Evolutionary conservation across 257 asterid genomes (phyloP).

Genomic region (Solanum verrucosum): DNA sequence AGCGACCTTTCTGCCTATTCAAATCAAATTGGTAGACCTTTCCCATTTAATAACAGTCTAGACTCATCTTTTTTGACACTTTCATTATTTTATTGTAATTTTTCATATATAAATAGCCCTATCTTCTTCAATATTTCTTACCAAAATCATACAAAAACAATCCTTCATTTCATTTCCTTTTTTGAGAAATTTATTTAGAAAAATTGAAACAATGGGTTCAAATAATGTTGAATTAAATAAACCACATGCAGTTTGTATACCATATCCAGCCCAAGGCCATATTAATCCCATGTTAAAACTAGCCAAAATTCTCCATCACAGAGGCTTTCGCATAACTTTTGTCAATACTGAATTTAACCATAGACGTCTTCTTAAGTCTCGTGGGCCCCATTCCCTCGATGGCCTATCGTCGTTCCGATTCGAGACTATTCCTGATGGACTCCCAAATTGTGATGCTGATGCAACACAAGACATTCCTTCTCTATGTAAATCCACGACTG

Average conservation of each 20-base stretch:
- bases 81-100: no score
- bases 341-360: neutral
- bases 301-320: neutral
- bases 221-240: neutral
- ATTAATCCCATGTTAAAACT: neutral
- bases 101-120: neutral
- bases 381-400: neutral
- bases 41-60: neutral
- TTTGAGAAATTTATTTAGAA: neutral
- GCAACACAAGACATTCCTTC: neutral
- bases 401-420: neutral
- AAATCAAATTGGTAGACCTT: neutral
- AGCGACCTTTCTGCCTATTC: neutral
- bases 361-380: neutral
- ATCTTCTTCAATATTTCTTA: neutral
- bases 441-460: neutral
- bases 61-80: neutral
- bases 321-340: neutral
- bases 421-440: slow-evolving; percentile 2
- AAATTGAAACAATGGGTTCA: neutral
- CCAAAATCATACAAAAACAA: neutral
- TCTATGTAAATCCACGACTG: neutral
- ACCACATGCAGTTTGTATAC: neutral
- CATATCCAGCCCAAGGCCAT: slow-evolving; percentile 1
- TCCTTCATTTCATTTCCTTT: neutral